Evolutionary conservation across 352 stramenopile species (phyloP).

Genomic region (Phytophthora capsici): DNA sequence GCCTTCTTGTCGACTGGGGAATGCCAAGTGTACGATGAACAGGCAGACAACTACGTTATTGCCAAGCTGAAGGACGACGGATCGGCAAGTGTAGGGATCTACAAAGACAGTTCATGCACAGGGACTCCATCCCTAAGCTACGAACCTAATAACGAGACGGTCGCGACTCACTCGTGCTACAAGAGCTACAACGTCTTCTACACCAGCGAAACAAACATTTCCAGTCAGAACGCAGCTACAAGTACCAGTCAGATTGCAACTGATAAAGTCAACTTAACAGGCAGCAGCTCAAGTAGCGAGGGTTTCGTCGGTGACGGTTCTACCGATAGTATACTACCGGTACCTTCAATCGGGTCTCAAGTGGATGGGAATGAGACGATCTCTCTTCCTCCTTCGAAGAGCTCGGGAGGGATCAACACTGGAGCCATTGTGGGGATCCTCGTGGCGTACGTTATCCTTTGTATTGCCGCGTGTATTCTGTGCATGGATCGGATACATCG

Average conservation of each 20-base stretch:
- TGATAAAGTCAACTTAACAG: background rate
- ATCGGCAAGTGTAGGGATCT: slow-evolving; percentile 16
- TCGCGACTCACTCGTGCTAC: slow-evolving; percentile 31
- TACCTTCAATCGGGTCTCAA: slow-evolving; percentile 9
- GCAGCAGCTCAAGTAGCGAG: background rate
- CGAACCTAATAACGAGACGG: slow-evolving; percentile 14
- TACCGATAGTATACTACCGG: slow-evolving; percentile 1
- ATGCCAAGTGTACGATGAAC: slow-evolving; percentile 21
- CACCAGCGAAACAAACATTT: background rate
- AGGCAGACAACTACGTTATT: slow-evolving; percentile 18
- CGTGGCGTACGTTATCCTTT: slow-evolving; percentile 26
- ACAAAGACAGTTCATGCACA: slow-evolving; percentile 23
- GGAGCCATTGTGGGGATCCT: slow-evolving; percentile 28
- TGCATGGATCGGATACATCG: slow-evolving; percentile 29
- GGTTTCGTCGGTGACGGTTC: background rate
- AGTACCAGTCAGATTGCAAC: background rate
- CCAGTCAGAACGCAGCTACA: background rate
- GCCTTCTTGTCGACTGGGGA: slow-evolving; percentile 18
- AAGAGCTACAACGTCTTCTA: slow-evolving; percentile 29
- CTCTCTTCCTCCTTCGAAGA: slow-evolving; percentile 4
- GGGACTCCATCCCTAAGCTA: slow-evolving; percentile 20
- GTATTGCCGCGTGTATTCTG: slow-evolving; percentile 19
- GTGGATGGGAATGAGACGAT: background rate
- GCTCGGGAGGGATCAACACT: slow-evolving; percentile 18
- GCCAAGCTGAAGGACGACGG: slow-evolving; percentile 25